Percentiles rank a stretch among this genome's conserved stretches.
phyloP scores from a whole-genome alignment of 2,329 filamentous ascomycete species.

The Alternaria ventricosa region DNA sequence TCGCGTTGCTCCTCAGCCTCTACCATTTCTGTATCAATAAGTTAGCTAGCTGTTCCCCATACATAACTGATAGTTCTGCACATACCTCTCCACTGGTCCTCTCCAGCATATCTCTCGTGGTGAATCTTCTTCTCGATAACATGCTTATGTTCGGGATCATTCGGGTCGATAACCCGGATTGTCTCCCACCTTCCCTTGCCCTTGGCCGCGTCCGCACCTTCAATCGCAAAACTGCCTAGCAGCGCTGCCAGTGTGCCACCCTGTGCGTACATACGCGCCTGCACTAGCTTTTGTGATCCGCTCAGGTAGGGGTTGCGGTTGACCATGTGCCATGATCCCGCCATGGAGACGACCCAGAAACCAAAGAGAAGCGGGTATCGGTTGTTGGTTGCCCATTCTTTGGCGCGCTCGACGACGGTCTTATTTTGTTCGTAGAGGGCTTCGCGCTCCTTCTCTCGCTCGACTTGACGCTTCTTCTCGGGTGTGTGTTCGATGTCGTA shows the following conservation, averaged over 20 bases:
- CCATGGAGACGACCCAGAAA: conserved; percentile 84
- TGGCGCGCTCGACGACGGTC: conserved; percentile 64
- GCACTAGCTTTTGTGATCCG: conserved; percentile 85
- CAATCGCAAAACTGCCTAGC: conserved; percentile 80
- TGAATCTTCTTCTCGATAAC: conserved; percentile 87
- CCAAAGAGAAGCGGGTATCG: conserved; percentile 85
- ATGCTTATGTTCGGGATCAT: conserved; percentile 82
- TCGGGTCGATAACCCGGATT: conserved; percentile 77
- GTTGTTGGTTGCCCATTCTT: conserved; percentile 78
- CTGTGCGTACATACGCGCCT: conserved; percentile 94
- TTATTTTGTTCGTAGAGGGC: conserved; percentile 60
- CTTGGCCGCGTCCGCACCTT: conserved; percentile 77
- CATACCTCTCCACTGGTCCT: conserved; percentile 95
- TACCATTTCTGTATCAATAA: conserved; percentile 72
- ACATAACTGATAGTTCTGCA: too few species aligned
- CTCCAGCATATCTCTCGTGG: conserved; percentile 83
- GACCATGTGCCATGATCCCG: conserved; percentile 74
- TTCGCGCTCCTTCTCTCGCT: conserved; percentile 45
- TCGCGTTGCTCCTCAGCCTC: conserved; percentile 74
- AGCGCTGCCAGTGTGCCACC: conserved; percentile 85
- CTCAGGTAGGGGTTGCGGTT: conserved; percentile 77
- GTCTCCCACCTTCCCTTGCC: conserved; percentile 85
- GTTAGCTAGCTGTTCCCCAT: conserved; percentile 23
- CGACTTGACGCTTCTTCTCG: conserved; percentile 39
- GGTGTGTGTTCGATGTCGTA: conserved; percentile 77